phyloP scores from a whole-genome alignment of 2,329 filamentous ascomycete genomes.

The Fusarium armeniacum region DNA sequence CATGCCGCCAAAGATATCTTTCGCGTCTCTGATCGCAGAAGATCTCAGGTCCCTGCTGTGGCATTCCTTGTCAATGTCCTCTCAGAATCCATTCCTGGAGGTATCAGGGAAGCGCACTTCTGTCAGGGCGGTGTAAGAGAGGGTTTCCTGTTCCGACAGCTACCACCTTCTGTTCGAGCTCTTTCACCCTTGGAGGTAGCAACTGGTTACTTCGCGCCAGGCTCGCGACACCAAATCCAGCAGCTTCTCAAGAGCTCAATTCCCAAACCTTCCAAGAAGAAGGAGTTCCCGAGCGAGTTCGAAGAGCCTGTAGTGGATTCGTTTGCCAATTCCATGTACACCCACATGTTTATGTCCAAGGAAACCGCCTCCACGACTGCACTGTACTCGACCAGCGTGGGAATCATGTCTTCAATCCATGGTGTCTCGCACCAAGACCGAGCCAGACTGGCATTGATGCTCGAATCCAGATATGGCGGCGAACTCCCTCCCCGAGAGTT shows the following conservation, averaged over 20 bases:
- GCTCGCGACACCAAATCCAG: slow-evolving; percentile 62
- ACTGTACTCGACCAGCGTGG: slow-evolving; percentile 73
- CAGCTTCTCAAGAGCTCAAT: slow-evolving; percentile 63
- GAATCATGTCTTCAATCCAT: slow-evolving; percentile 71
- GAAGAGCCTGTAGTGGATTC: slow-evolving; percentile 64
- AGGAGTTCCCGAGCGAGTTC: slow-evolving; percentile 58
- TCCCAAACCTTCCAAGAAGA: slow-evolving; percentile 54
- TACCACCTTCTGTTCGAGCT: slow-evolving; percentile 62
- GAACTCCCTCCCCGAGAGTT: slow-evolving; percentile 71
- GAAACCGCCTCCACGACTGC: slow-evolving; percentile 70
- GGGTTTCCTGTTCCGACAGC: slow-evolving; percentile 71
- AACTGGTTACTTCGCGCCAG: slow-evolving; percentile 66
- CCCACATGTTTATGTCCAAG: slow-evolving; percentile 64
- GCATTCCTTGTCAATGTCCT: slow-evolving; percentile 76
- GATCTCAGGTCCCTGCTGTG: slow-evolving; percentile 76
- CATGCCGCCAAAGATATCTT: slow-evolving; percentile 62
- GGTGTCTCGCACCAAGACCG: slow-evolving; percentile 73
- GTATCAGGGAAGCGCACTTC: slow-evolving; percentile 74
- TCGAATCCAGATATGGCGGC: slow-evolving; percentile 75
- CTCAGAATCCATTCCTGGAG: slow-evolving; percentile 68
- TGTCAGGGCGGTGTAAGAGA: slow-evolving; percentile 80
- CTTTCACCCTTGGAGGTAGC: slow-evolving; percentile 72
- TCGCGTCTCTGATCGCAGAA: slow-evolving; percentile 74
- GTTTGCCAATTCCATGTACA: slow-evolving; percentile 71
- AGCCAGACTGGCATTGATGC: slow-evolving; percentile 71